Conservation (phyloP, 2,329 filamentous ascomycete species). For the Colletotrichum australisinense region DNA sequence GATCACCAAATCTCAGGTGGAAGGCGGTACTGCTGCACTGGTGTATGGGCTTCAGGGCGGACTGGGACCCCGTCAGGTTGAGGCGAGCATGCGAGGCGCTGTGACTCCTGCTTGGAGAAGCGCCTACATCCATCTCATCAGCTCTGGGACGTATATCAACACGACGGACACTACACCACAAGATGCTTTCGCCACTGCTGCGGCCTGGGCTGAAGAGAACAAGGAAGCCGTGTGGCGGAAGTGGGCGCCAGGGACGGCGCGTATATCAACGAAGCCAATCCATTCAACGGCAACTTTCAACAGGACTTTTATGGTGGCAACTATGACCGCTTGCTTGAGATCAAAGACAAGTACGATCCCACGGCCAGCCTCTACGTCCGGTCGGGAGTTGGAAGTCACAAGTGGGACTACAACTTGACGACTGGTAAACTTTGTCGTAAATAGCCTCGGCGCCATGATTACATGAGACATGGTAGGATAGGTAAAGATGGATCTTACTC, state of each 20-base stretch:
- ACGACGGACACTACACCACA: not conserved
- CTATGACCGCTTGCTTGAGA: slow-evolving; percentile 40
- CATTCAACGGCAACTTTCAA: slow-evolving; percentile 42
- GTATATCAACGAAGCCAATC: slow-evolving; percentile 55
- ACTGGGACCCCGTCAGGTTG: not conserved
- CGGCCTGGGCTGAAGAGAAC: slow-evolving; percentile 8
- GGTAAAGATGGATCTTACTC: too few species aligned
- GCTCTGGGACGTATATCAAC: slow-evolving; percentile 4
- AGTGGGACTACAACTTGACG: slow-evolving; percentile 27
- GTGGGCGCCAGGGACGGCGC: slow-evolving; percentile 32
- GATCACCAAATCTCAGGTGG: not conserved
- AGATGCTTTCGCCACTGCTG: not conserved
- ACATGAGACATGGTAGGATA: too few species aligned
- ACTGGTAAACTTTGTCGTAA: not conserved
- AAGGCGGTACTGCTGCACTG: not conserved
- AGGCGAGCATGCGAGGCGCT: slow-evolving; percentile 22
- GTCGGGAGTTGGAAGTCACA: slow-evolving; percentile 33
- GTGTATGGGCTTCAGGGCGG: not conserved
- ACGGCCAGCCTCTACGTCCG: slow-evolving; percentile 32
- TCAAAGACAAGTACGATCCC: slow-evolving; percentile 46
- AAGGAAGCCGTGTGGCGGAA: slow-evolving; percentile 29
- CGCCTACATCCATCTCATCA: slow-evolving; percentile 28
- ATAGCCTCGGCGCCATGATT: not conserved
- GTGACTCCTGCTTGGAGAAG: slow-evolving; percentile 22
- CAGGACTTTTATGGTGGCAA: slow-evolving; percentile 43